phyloP scores from a whole-genome alignment of 257 asterid genomes.

The Verbena officinalis region DNA sequence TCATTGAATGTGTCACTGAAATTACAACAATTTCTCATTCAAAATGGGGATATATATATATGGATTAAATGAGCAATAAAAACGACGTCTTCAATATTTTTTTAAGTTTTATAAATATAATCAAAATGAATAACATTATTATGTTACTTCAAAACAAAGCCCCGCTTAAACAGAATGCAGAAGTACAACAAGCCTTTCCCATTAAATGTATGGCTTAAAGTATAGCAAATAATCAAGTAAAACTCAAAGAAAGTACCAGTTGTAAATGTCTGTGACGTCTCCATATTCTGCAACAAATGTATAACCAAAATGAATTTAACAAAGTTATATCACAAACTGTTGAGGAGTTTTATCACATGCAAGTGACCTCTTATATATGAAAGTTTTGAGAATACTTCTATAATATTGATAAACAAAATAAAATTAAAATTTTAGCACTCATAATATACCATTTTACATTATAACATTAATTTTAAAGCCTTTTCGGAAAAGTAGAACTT shows the following conservation, averaged over 20 bases:
- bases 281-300: conserved; percentile 79
- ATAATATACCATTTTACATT: too few relatives aligned
- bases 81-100: not conserved
- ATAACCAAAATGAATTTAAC: conserved; percentile 12
- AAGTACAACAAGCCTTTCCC: conserved; percentile 13
- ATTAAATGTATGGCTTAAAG: not conserved
- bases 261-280: conserved; percentile 84
- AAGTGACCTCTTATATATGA: too few relatives aligned
- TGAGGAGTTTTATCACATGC: too few relatives aligned
- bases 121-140: too few relatives aligned
- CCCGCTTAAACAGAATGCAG: not conserved
- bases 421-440: too few relatives aligned
- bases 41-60: conserved; percentile 18
- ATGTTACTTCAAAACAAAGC: not conserved
- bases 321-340: too few relatives aligned
- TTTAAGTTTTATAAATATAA: not conserved
- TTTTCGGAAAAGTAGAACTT: too few relatives aligned
- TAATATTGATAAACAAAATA: too few relatives aligned
- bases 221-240: conserved; percentile 22
- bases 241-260: conserved; percentile 62
- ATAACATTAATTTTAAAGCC: too few relatives aligned
- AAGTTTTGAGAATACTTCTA: too few relatives aligned
- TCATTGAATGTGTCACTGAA: conserved; percentile 95
- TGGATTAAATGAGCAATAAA: conserved; percentile 9
- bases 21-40: conserved; percentile 28